Conservation (phyloP, 1,284 basidiomycete genomes). For the Ustilago cynodontis region DNA sequence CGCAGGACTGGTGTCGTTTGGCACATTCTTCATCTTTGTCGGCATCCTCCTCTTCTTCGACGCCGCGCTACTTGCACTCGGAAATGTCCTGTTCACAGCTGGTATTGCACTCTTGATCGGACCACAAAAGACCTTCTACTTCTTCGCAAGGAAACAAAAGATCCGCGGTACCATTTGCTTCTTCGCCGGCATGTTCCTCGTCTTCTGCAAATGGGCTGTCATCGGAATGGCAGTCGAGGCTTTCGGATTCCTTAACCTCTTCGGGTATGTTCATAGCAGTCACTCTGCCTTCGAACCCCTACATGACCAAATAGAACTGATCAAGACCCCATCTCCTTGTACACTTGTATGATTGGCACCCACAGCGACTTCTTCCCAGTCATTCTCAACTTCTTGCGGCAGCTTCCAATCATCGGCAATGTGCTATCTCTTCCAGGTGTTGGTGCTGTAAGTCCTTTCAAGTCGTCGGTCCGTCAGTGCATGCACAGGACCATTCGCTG, state of each 20-base stretch:
- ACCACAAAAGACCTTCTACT: slow-evolving; percentile 89
- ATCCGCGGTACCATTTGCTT: slow-evolving; percentile 80
- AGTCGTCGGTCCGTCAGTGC: no score
- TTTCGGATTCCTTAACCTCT: slow-evolving; percentile 87
- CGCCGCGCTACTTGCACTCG: slow-evolving; percentile 93
- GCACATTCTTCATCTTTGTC: slow-evolving; percentile 93
- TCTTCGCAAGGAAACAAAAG: slow-evolving; percentile 97
- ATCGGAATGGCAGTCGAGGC: slow-evolving; percentile 92
- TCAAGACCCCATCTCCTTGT: background rate
- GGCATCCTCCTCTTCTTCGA: slow-evolving; percentile 98
- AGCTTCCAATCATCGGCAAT: slow-evolving; percentile 91
- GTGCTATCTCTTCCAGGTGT: slow-evolving; percentile 81
- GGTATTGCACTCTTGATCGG: slow-evolving; percentile 69
- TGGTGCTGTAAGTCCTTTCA: slow-evolving; percentile 66
- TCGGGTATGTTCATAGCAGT: slow-evolving; percentile 80
- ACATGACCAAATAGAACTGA: slow-evolving; percentile 8
- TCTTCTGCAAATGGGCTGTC: slow-evolving; percentile 92
- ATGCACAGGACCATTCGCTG: background rate
- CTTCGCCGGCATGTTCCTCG: slow-evolving; percentile 71
- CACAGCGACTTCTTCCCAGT: slow-evolving; percentile 98
- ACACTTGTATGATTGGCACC: background rate
- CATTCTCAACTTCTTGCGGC: slow-evolving; percentile 92
- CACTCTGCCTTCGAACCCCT: background rate
- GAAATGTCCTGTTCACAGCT: slow-evolving; percentile 75
- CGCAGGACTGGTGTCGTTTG: slow-evolving; percentile 96